Base-by-base conservation (phyloP, 1,284 basidiomycete genomes). In the Xerocomus amazonicus region DNA sequence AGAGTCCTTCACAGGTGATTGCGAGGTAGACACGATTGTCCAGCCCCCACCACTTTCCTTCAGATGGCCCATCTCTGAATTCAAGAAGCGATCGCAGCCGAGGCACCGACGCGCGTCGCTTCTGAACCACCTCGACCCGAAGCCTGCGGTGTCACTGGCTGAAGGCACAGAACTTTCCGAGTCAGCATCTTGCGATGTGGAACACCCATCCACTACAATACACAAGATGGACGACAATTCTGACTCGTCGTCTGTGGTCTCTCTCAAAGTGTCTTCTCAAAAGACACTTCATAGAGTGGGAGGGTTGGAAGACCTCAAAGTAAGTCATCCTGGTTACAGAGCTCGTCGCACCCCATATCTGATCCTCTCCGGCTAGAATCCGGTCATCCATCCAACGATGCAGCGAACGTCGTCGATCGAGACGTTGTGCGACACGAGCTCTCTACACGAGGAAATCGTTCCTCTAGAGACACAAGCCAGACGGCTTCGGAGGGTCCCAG, bases 21-120 rank as follows among this genome's bases (percentile, higher is more conserved):
- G 37, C 17, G 52, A 46, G 33, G 43, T 40, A 1, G 37, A 46
- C 23, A 27, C 40, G 10, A 35, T 8, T 9, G 29, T 13, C 10
- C 17, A 34, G 19, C 4, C 6, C 10, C 52, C 52, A 26, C 51
- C 45, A 9, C 10, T 31, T 23, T 54, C 55, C 14, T 57, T 54
- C 10, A 17, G 16, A 23, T 31, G 37, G 0, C 43, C 51, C 10
- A 12, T 37, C 5, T 46, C 46, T 8, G 40, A 37, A 14, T 45
- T 43, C 31, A 40, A 43, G 27, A 39, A 10, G 19, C 4, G 4
- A 3, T 28, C 33, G 39, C n/a, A 4, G 6, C 27, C 13, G 9
- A 17, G 40, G 38, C 36, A 9, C n/a, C 54, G n/a, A 43, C 5
- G 2, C 10, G 14, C 38, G 14, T 37, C 10, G 27, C 28, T 19